A percentile compares a stretch with the other conserved stretches of the same genome.
These are phyloP conservation scores for Quercus lobata DNA, from an alignment of 331 rosid genomes.

Conservation along the genomic window DNA sequence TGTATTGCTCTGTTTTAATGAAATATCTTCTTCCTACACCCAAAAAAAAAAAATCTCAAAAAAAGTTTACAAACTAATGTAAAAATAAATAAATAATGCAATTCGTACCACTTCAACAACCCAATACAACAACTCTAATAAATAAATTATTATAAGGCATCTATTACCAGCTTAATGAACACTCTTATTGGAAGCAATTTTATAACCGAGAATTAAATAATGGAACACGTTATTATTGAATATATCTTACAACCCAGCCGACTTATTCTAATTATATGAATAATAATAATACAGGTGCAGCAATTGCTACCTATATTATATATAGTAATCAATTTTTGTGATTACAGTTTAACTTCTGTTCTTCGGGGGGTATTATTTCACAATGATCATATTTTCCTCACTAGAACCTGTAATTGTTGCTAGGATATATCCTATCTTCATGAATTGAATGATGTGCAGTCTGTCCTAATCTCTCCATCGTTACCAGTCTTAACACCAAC, in stretches of 20 bases:
- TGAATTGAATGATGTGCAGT: slow-evolving; percentile 59
- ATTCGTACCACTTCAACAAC: too few species aligned
- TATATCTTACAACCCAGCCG: background rate
- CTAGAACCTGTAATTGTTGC: background rate
- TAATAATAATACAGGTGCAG: background rate
- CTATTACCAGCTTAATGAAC: too few species aligned
- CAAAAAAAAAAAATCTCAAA: too few species aligned
- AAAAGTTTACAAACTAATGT: too few species aligned
- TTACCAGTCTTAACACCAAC: slow-evolving; percentile 67
- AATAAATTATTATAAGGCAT: too few species aligned
- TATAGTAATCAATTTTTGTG: background rate
- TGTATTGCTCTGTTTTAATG: too few species aligned
- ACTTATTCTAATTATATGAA: background rate
- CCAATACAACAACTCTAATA: too few species aligned
- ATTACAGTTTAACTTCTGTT: background rate
- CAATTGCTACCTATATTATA: background rate
- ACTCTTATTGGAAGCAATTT: too few species aligned
- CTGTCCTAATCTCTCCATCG: slow-evolving; percentile 48
- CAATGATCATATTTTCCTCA: background rate
- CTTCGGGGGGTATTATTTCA: background rate
- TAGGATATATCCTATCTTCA: background rate
- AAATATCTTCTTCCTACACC: too few species aligned
- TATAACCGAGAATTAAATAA: background rate
- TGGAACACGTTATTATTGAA: background rate
- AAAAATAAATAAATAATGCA: too few species aligned